Percentiles rank a stretch among this genome's conserved stretches.
Conservation (phyloP, 805 yeast genomes). For the Wickerhamiella cacticola region DNA sequence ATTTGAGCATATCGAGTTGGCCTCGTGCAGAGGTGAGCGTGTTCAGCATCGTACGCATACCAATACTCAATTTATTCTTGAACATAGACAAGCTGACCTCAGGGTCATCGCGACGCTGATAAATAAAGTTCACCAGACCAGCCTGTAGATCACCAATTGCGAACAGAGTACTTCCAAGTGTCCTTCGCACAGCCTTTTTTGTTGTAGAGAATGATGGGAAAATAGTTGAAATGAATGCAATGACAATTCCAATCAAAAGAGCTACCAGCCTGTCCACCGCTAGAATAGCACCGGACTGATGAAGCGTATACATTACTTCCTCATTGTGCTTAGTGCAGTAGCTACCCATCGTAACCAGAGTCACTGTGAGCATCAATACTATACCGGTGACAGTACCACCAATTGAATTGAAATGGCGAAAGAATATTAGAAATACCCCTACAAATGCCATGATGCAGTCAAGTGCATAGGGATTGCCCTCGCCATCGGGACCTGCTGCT, state of each 20-base stretch:
- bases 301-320: background rate
- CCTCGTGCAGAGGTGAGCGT: background rate
- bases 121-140: constrained; percentile 25
- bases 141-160: constrained; percentile 26
- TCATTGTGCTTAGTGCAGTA: constrained; percentile 4
- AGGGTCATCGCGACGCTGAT: constrained; percentile 20
- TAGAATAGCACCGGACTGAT: background rate
- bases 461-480: constrained; percentile 2
- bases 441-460: background rate
- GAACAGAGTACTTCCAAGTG: constrained; percentile 21
- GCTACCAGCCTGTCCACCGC: constrained; percentile 1
- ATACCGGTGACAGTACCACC: background rate
- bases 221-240: constrained; percentile 1
- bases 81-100: constrained; percentile 21
- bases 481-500: constrained; percentile 1
- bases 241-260: background rate
- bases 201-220: constrained; percentile 4
- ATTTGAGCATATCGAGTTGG: background rate
- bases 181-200: constrained; percentile 24
- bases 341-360: background rate
- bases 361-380: background rate
- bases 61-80: constrained; percentile 19
- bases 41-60: background rate
- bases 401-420: background rate
- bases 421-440: background rate